Evolutionary conservation across 139 green algal species (phyloP).

Genomic region (Picochlorum sp.): DNA sequence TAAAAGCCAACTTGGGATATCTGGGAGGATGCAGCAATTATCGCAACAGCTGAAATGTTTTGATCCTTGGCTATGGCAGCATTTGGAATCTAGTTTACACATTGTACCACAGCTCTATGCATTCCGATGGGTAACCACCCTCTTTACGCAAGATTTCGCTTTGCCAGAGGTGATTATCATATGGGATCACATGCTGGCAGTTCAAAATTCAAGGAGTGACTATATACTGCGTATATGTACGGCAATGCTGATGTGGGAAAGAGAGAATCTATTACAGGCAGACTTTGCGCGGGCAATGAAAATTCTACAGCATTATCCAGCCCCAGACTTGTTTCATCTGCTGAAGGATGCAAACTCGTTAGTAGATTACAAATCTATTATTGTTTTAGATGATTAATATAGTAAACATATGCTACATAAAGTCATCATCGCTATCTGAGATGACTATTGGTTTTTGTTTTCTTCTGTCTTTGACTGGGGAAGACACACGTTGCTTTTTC

Average conservation of each 20-base stretch:
- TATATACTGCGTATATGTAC: constrained; percentile 74
- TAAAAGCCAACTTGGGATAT: constrained; percentile 80
- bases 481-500: too few relatives aligned
- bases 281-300: constrained; percentile 89
- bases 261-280: constrained; percentile 49
- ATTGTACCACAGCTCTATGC: constrained; percentile 87
- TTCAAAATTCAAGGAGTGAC: constrained; percentile 24
- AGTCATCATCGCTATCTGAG: constrained; percentile 3
- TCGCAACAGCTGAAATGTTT: constrained; percentile 36
- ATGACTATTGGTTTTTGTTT: not conserved
- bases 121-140: constrained; percentile 90
- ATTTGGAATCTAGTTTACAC: constrained; percentile 1
- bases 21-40: constrained; percentile 60
- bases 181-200: constrained; percentile 74
- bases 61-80: constrained; percentile 1
- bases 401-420: not conserved
- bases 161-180: constrained; percentile 74
- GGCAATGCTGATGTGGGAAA: constrained; percentile 73
- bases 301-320: constrained; percentile 79
- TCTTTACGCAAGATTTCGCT: constrained; percentile 76
- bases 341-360: constrained; percentile 26
- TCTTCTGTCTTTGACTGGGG: too few relatives aligned
- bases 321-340: constrained; percentile 41
- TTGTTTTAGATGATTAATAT: constrained; percentile 14
- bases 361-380: constrained; percentile 11